Base-by-base conservation (phyloP, 805 yeast species). In the Blastobotrys terrestris region DNA sequence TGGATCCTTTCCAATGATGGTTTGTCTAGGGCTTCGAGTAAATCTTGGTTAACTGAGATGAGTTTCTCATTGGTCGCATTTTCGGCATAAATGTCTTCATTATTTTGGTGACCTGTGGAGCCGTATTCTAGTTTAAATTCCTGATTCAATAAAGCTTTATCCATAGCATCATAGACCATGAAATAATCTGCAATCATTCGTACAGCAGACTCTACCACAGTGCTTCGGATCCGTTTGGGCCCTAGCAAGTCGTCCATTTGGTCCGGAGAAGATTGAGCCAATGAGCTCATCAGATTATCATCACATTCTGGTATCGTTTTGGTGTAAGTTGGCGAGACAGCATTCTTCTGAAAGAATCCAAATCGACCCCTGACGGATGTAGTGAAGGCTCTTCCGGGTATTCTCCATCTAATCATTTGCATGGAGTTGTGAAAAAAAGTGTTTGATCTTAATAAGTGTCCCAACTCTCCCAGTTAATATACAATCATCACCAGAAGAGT, bases 111-210 rank as follows among this genome's bases (percentile, higher is more conserved):
- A 40, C 15, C n/a, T 13, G 45, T 20, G 3, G 45, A 49, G n/a
- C 55, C 60, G 48, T 49, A 53, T 15, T 54, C 54, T 16, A 46
- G 46, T 13, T 55, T 52, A 8, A 59, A 48, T 15, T 54, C 54
- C 21, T 49, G 46, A n/a, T 55, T 52, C 15, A 59, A 48, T n/a
- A 58, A 43, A 1, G 61, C 60, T 31, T 62, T 57, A 47, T 65
- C 67, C 42, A 62, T 56, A 11, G 59, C 54, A 42, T 59, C 69
- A 49, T 61, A 58, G n/a, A 67, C 50, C 52, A 61, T 50, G 40
- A 67, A 60, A 16, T 58, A 53, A 48, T 66, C 69, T 13, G 69
- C 68, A 21, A 66, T 56, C 54, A 59, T 60, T 31, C 70, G 53
- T 39, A 63, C 63, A 0, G 63, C 60, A 0, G 67, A 68, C 52